phyloP scores from a whole-genome alignment of 495 filamentous ascomycete genomes.

The Neurospora africana region DNA sequence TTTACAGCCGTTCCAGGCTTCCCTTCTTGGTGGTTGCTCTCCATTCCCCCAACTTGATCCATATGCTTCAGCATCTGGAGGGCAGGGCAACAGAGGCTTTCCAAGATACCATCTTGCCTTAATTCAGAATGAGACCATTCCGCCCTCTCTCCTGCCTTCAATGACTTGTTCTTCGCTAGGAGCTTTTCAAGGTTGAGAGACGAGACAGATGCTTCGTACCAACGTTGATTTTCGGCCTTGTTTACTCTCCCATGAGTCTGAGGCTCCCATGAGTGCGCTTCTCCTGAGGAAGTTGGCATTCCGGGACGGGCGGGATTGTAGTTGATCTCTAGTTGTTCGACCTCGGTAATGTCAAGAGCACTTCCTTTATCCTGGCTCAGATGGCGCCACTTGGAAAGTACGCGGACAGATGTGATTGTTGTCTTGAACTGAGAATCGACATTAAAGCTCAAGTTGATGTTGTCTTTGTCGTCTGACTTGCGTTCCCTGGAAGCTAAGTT shows the following conservation, averaged over 20 bases:
- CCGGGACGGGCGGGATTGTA: not conserved
- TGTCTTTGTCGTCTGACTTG: slow-evolving; percentile 1
- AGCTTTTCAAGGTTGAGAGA: slow-evolving; percentile 16
- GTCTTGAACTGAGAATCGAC: slow-evolving; percentile 7
- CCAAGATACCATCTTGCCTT: slow-evolving; percentile 10
- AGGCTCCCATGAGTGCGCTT: not conserved
- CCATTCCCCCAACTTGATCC: slow-evolving; percentile 23
- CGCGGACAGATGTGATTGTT: slow-evolving; percentile 20
- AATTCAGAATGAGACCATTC: slow-evolving; percentile 25
- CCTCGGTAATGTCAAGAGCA: slow-evolving; percentile 31
- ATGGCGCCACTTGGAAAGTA: slow-evolving; percentile 19
- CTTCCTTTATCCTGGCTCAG: slow-evolving; percentile 9
- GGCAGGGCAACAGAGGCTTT: slow-evolving; percentile 20
- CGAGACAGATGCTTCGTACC: slow-evolving; percentile 34
- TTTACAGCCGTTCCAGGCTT: not conserved
- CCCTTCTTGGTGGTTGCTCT: slow-evolving; percentile 17
- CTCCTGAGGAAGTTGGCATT: not conserved
- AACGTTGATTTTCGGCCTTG: slow-evolving; percentile 16
- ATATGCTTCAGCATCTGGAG: slow-evolving; percentile 23
- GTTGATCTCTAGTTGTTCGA: slow-evolving; percentile 25
- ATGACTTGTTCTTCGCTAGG: slow-evolving; percentile 25
- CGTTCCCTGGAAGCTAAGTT: not conserved
- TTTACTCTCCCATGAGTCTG: not conserved
- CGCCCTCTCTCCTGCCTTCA: slow-evolving; percentile 31
- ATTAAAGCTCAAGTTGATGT: slow-evolving; percentile 16